Evolutionary conservation across 2,329 filamentous ascomycete genomes (phyloP), one percentile per base, ranked within the genome.

Genomic region (Aspergillus oerlinghausenensis): DNA sequence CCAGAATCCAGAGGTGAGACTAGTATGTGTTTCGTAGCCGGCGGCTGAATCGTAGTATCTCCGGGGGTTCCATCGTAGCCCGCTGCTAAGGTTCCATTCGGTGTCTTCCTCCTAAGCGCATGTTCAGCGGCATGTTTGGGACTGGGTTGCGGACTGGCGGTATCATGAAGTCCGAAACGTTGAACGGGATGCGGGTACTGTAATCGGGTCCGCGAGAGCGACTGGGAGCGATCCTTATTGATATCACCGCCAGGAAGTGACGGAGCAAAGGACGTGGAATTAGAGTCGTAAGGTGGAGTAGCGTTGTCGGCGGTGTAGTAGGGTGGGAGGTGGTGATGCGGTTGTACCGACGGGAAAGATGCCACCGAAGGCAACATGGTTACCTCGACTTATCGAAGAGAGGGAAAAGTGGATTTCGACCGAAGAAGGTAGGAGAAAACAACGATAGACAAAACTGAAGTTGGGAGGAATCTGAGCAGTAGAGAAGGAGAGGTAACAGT

Each of bases 11-110:
- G 75, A 35, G 83, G 81, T 3, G 90, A 86, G 28, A 96, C 79
- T 21, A 94, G 80, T 70, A 96, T 85, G 70, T 96, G 92, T 75
- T 97, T 97, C 49, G 85, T 79, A 1, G 90, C 87, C 40, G 89
- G 90, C 5, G 88, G 88, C 40, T 89, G 88, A 38, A 87, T 84
- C 9, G 82, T 85, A 65, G 88, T 84, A 67, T 91, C 88, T 23
- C 87, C 81, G 1, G 87, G 86, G 4, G 89, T 90, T 32, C 89
- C 91, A 80, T 97, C 92, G 68, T 96, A 97, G 10, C 91, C 92
- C 54, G 90, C 91, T 62, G 93, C 88, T 59, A 97, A 83, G 40
- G 92, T 96, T n/a, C 93, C 94, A 68, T 88, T 93, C 4, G 93
- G 94, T 8, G 93, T 97, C 74, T 97, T 97, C 63, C 93, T 85